Conservation (phyloP, 306 rosid genomes). For the Biancaea sappan region DNA sequence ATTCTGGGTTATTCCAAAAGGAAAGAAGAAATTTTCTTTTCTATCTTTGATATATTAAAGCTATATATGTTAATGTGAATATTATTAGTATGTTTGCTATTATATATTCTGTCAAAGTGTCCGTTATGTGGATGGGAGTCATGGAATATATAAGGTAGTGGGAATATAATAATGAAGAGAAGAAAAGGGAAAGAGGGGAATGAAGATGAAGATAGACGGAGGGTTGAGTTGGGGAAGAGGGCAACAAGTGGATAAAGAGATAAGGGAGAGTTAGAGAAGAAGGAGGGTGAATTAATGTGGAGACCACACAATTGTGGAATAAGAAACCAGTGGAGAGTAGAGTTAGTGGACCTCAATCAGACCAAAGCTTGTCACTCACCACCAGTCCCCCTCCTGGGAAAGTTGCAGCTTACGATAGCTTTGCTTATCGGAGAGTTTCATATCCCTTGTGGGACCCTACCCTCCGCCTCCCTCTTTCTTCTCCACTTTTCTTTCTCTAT, state of each 20-base stretch:
- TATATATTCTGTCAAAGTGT: neutral
- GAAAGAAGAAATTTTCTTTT: neutral
- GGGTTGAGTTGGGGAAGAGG: neutral
- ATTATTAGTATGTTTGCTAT: neutral
- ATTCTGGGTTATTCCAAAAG: neutral
- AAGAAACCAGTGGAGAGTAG: constrained; percentile 24
- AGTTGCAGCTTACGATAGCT: constrained; percentile 35
- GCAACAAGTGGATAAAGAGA: constrained; percentile 50
- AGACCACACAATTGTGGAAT: constrained; percentile 38
- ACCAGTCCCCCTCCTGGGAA: constrained; percentile 41
- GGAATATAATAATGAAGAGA: no score
- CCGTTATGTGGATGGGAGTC: neutral
- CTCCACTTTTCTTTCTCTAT: neutral
- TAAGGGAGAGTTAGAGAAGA: no score
- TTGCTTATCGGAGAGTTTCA: constrained; percentile 10
- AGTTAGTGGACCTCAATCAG: constrained; percentile 45
- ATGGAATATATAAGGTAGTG: neutral
- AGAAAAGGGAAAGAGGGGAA: neutral
- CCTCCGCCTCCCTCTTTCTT: neutral
- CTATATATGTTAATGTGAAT: neutral
- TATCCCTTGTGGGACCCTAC: neutral
- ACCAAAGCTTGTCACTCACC: constrained; percentile 34
- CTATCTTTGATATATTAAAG: neutral
- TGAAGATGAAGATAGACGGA: neutral
- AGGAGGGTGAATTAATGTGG: no score